A percentile compares a stretch with the other conserved stretches of the same genome.
Conservation (phyloP, 2,329 filamentous ascomycete genomes). For the Pseudogymnoascus sp. region DNA sequence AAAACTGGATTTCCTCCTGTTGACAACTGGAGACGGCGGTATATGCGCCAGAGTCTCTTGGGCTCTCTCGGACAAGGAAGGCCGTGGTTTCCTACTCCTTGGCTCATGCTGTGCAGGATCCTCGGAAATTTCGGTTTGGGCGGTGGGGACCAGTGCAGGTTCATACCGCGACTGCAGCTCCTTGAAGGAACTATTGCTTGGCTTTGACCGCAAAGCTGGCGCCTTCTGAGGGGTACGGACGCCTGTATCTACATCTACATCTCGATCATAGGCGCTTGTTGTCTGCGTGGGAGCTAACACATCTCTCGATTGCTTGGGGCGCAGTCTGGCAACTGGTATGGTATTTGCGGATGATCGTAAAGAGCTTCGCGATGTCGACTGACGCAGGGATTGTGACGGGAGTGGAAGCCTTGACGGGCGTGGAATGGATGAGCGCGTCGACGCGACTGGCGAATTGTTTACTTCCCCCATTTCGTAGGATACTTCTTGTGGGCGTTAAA, state of each 20-base stretch:
- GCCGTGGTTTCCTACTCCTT: not conserved
- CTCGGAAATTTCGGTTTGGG: not conserved
- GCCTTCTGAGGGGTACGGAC: not conserved
- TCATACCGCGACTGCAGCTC: constrained; percentile 3
- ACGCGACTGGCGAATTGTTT: constrained; percentile 6
- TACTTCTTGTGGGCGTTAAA: constrained; percentile 12
- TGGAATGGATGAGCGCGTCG: constrained; percentile 32
- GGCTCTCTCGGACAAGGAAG: constrained; percentile 71
- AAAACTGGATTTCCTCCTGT: constrained; percentile 61
- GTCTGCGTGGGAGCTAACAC: constrained; percentile 1
- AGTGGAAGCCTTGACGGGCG: constrained; percentile 46
- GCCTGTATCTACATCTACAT: not conserved
- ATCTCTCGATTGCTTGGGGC: not conserved
- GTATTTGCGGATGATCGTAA: not conserved
- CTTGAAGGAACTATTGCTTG: constrained; percentile 4
- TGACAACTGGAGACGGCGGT: constrained; percentile 66
- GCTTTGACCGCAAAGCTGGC: not conserved
- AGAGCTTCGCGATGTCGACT: not conserved
- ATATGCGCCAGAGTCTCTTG: constrained; percentile 75
- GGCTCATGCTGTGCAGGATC: not conserved
- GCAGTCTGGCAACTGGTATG: not conserved
- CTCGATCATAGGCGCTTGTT: not conserved
- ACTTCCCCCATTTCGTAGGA: constrained; percentile 8
- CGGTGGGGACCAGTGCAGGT: not conserved
- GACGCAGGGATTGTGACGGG: constrained; percentile 18